Conservation (phyloP, 1,139 yeast species). For the Geotrichum reessii region DNA sequence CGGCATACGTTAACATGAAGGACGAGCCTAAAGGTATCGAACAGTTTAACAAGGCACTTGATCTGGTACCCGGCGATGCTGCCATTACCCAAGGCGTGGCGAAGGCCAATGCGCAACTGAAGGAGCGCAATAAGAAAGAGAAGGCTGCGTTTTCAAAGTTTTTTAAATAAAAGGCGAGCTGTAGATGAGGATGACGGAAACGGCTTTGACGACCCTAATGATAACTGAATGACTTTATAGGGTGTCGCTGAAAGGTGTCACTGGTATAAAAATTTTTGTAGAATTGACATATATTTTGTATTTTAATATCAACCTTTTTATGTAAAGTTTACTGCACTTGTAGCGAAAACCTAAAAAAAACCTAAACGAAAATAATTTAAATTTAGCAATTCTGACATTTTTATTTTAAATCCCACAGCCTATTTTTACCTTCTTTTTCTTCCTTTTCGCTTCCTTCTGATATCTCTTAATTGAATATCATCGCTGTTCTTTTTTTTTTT, state of each 20-base stretch:
- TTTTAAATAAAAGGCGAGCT: conserved; percentile 38
- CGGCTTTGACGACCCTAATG: background rate
- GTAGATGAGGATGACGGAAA: background rate
- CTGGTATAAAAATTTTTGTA: background rate
- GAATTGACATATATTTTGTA: background rate
- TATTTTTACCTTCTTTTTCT: background rate
- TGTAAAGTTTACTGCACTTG: background rate
- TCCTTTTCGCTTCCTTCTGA: background rate
- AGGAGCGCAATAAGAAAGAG: conserved; percentile 58
- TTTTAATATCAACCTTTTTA: background rate
- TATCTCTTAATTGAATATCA: background rate
- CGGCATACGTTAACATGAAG: conserved; percentile 52
- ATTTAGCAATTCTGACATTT: background rate
- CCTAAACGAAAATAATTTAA: background rate
- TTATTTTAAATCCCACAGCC: background rate
- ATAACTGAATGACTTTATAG: background rate
- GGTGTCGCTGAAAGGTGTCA: background rate
- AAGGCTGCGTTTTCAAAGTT: conserved; percentile 81
- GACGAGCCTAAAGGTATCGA: conserved; percentile 65
- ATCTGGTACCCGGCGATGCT: conserved; percentile 62
- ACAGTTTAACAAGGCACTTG: conserved; percentile 60
- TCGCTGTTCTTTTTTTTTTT: background rate
- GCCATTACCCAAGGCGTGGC: conserved; percentile 62
- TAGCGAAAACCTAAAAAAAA: background rate
- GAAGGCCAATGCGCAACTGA: conserved; percentile 52